Percentiles rank a stretch among this genome's conserved stretches.
These are phyloP conservation scores for Daedaleopsis sinensis DNA, from an alignment of 768 basidiomycete species.

Conservation along the genomic window DNA sequence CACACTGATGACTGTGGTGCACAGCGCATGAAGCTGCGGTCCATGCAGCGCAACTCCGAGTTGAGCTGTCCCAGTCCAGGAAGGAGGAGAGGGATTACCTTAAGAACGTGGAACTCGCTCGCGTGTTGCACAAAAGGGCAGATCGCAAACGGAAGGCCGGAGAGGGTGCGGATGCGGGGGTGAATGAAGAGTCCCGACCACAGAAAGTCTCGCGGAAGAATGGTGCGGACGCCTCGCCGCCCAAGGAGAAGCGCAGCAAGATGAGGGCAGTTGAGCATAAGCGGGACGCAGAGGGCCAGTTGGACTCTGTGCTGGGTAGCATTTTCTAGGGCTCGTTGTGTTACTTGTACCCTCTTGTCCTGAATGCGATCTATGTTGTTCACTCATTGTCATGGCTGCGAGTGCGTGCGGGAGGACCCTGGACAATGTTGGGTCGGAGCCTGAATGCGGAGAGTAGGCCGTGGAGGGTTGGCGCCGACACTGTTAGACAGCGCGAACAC, in stretches of 20 bases:
- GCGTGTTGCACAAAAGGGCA: slow-evolving; percentile 80
- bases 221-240: slow-evolving; percentile 8
- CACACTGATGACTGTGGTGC: neutral
- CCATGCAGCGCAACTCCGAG: slow-evolving; percentile 86
- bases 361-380: slow-evolving; percentile 12
- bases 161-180: slow-evolving; percentile 4
- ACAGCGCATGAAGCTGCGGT: slow-evolving; percentile 92
- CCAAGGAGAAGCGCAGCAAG: slow-evolving; percentile 26
- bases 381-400: neutral
- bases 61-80: slow-evolving; percentile 86
- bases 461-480: slow-evolving; percentile 19
- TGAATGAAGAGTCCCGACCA: slow-evolving; percentile 44
- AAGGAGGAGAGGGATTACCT: slow-evolving; percentile 92
- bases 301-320: slow-evolving; percentile 51
- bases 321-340: slow-evolving; percentile 46
- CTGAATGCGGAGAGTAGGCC: slow-evolving; percentile 34
- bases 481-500: slow-evolving; percentile 67
- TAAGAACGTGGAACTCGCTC: slow-evolving; percentile 90
- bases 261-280: slow-evolving; percentile 11
- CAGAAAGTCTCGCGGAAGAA: slow-evolving; percentile 7
- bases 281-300: slow-evolving; percentile 23
- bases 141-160: slow-evolving; percentile 46
- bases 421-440: slow-evolving; percentile 42
- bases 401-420: neutral
- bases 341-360: neutral